Conservation (phyloP, 768 basidiomycete species). For the Hydnomerulius pinastri region DNA sequence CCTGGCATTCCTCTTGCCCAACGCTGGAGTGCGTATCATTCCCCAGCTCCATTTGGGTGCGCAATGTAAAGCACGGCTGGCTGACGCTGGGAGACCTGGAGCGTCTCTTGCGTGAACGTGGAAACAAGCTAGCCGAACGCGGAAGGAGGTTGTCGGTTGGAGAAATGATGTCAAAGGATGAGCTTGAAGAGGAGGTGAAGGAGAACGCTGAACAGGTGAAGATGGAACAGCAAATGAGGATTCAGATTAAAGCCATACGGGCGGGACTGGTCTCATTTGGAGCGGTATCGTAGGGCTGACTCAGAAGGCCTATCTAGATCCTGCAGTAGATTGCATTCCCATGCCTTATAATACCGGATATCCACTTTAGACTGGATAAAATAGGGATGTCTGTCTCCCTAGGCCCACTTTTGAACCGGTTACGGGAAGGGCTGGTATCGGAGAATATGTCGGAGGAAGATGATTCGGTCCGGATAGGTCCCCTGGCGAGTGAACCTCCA, state of each 20-base stretch:
- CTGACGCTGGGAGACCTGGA: slow-evolving; percentile 20
- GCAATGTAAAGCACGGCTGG: slow-evolving; percentile 21
- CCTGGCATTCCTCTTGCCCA: slow-evolving; percentile 23
- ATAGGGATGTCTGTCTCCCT: too few species aligned
- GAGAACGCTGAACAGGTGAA: background rate
- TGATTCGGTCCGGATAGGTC: too few species aligned
- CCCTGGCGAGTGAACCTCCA: too few species aligned
- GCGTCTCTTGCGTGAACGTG: slow-evolving; percentile 4
- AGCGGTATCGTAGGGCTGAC: background rate
- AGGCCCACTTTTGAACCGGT: too few species aligned
- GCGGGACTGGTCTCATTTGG: background rate
- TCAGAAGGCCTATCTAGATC: too few species aligned
- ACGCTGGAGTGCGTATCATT: slow-evolving; percentile 27
- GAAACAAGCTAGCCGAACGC: background rate
- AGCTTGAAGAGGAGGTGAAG: background rate
- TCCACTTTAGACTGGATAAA: too few species aligned
- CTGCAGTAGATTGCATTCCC: too few species aligned
- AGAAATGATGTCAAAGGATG: background rate
- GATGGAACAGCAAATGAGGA: background rate
- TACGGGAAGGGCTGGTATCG: too few species aligned
- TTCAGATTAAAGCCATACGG: background rate
- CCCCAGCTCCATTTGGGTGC: slow-evolving; percentile 19
- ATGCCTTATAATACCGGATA: too few species aligned
- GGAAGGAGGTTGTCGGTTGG: background rate
- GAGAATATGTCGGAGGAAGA: too few species aligned